phyloP scores from a whole-genome alignment of 2,329 filamentous ascomycete genomes.

The Cladophialophora immunda region DNA sequence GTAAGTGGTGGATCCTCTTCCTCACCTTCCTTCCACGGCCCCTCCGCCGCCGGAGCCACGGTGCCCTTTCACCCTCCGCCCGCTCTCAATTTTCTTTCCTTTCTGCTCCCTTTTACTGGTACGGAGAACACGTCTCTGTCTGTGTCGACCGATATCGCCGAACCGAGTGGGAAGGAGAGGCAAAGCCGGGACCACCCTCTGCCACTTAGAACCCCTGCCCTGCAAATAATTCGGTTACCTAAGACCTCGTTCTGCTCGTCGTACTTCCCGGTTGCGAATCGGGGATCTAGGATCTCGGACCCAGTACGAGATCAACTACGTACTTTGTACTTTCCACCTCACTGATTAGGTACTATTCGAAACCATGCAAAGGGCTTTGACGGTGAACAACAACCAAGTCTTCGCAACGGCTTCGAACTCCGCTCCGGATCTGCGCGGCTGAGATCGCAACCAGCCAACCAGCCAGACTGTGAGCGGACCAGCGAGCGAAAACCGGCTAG shows the following conservation, averaged over 20 bases:
- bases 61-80: neutral
- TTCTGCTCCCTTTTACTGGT: neutral
- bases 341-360: neutral
- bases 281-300: too few species aligned
- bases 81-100: neutral
- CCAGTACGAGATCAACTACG: neutral
- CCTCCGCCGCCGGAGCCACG: neutral
- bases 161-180: neutral
- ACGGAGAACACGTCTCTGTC: neutral
- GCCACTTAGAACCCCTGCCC: too few species aligned
- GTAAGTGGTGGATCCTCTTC: neutral
- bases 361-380: too few species aligned
- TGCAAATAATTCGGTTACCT: too few species aligned
- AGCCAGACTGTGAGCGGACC: too few species aligned
- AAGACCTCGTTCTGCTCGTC: too few species aligned
- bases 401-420: too few species aligned
- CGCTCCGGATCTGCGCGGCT: neutral
- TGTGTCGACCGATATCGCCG: neutral
- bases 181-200: neutral
- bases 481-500: too few species aligned
- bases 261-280: too few species aligned
- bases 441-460: too few species aligned
- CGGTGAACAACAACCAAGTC: too few species aligned
- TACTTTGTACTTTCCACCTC: neutral
- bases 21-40: too few species aligned